These are phyloP conservation scores for Salix brachista DNA, from an alignment of 345 rosid species.

Conservation along the genomic window DNA sequence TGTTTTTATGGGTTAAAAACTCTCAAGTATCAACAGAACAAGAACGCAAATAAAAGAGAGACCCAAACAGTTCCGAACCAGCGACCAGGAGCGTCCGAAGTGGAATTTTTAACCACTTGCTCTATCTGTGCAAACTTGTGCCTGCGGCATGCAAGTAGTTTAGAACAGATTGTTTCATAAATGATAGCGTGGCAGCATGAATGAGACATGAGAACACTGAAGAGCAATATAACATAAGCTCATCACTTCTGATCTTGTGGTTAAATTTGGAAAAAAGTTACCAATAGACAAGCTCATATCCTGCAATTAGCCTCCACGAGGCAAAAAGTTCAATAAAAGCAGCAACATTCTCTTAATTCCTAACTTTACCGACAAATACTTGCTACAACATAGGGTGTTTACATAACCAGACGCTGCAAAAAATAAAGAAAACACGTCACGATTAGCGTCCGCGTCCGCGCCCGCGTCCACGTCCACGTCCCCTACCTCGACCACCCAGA, in stretches of 20 bases:
- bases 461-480: conserved; percentile 79
- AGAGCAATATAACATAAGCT: not conserved
- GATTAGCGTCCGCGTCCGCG: conserved; percentile 58
- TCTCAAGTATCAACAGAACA: no score
- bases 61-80: not conserved
- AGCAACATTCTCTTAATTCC: conserved; percentile 17
- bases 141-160: no score
- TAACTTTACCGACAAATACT: conserved; percentile 7
- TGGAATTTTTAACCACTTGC: not conserved
- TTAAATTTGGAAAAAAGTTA: not conserved
- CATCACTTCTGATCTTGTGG: not conserved
- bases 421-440: conserved; percentile 16
- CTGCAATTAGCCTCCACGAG: conserved; percentile 5
- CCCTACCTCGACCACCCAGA: conserved; percentile 75
- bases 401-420: conserved; percentile 24
- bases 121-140: not conserved
- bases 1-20: no score
- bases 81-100: not conserved
- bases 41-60: not conserved
- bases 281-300: not conserved
- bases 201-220: not conserved
- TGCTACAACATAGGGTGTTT: conserved; percentile 33
- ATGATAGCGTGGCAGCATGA: not conserved
- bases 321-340: not conserved
- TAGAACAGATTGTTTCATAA: not conserved